Evolutionary conservation across 2,329 filamentous ascomycete genomes (phyloP).

Genomic region (Pyricularia pennisetigena): DNA sequence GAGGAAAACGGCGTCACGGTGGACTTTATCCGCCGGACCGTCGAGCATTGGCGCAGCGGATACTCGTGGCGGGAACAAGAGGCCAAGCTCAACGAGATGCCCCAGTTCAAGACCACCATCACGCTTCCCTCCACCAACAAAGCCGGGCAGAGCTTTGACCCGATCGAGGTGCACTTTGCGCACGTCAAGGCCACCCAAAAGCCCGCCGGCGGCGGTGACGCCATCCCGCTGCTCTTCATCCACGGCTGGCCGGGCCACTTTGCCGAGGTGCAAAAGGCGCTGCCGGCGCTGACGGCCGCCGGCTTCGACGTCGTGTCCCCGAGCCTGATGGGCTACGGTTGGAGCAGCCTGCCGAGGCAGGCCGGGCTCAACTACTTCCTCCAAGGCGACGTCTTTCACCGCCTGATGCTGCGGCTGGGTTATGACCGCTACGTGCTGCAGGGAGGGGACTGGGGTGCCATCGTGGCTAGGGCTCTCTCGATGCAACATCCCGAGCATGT

Average conservation of each 20-base stretch:
- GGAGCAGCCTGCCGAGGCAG: constrained; percentile 22
- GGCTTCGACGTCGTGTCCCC: constrained; percentile 38
- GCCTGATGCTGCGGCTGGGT: constrained; percentile 28
- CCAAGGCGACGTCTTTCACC: constrained; percentile 21
- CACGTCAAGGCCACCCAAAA: neutral
- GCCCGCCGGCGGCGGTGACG: constrained; percentile 7
- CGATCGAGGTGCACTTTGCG: constrained; percentile 1
- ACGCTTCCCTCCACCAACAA: neutral
- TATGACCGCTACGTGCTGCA: constrained; percentile 23
- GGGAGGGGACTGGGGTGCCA: constrained; percentile 19
- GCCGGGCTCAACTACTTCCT: constrained; percentile 20
- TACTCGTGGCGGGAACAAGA: constrained; percentile 2
- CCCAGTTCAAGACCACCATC: neutral
- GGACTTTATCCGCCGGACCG: neutral
- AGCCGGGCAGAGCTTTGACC: neutral
- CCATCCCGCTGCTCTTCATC: constrained; percentile 28
- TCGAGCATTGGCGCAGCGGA: neutral
- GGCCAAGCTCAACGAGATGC: neutral
- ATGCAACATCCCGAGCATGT: constrained; percentile 4
- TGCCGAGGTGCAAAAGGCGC: constrained; percentile 24
- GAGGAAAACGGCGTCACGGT: constrained; percentile 1
- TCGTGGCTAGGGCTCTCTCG: constrained; percentile 8
- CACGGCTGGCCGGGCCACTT: constrained; percentile 34
- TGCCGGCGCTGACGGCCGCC: constrained; percentile 18
- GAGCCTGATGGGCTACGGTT: constrained; percentile 32